Evolutionary conservation across 768 basidiomycete species (phyloP).

Genomic region (Tephrocybe sp.): DNA sequence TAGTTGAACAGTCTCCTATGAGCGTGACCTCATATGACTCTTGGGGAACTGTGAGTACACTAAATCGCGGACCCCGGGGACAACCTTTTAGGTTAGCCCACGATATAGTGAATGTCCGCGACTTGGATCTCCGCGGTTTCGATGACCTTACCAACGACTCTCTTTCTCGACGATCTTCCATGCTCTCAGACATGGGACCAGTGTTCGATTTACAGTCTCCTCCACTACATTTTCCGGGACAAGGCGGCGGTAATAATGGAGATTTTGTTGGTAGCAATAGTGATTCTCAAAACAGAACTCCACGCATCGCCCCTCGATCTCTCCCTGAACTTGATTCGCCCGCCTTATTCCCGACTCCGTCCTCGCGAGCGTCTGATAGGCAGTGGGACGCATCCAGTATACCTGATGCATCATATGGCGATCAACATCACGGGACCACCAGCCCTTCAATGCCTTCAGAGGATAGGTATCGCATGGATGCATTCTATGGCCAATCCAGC

Average conservation of each 20-base stretch:
- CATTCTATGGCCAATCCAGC: not conserved
- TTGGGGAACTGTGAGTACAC: slow-evolving; percentile 15
- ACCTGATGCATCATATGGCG: not conserved
- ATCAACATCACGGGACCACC: slow-evolving; percentile 1
- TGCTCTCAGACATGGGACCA: not conserved
- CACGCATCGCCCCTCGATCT: slow-evolving; percentile 1
- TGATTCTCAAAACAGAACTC: slow-evolving; percentile 4
- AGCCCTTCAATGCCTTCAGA: not conserved
- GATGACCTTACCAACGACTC: not conserved
- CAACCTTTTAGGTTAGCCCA: slow-evolving; percentile 5
- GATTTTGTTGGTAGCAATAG: not conserved
- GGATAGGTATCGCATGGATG: not conserved
- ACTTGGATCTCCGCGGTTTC: slow-evolving; percentile 9
- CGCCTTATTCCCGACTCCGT: not conserved
- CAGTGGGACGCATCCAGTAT: not conserved
- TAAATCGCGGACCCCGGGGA: not conserved
- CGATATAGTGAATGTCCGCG: slow-evolving; percentile 8
- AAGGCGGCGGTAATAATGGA: not conserved
- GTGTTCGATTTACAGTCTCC: no score
- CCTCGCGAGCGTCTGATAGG: slow-evolving; percentile 1
- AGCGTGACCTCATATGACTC: slow-evolving; percentile 6
- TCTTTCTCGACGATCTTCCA: not conserved
- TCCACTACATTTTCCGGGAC: not conserved
- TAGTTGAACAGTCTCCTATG: not conserved
- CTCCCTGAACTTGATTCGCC: slow-evolving; percentile 1